A percentile compares a stretch with the other conserved stretches of the same genome.
Evolutionary conservation across 495 filamentous ascomycete genomes (phyloP).

Genomic region (Tuber aestivum): DNA sequence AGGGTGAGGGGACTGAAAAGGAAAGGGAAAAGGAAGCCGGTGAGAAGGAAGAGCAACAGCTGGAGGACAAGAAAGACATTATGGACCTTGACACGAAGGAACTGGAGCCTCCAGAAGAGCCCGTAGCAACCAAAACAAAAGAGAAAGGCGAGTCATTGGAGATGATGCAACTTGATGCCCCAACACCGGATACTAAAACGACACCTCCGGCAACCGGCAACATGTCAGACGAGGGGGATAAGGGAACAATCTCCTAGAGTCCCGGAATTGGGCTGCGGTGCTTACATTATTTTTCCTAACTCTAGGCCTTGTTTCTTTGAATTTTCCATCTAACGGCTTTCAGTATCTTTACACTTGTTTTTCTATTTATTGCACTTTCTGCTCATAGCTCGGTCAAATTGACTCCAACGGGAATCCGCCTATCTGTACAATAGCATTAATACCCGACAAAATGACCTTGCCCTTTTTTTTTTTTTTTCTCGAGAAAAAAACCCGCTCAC

Average conservation of each 20-base stretch:
- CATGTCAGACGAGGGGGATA: neutral
- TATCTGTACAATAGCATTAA: neutral
- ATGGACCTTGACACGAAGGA: conserved; percentile 14
- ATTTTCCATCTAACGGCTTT: neutral
- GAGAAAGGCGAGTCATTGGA: neutral
- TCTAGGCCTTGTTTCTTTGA: neutral
- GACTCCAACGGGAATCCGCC: neutral
- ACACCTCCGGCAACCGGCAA: neutral
- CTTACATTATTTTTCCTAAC: neutral
- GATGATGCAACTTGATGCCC: neutral
- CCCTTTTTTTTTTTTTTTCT: neutral
- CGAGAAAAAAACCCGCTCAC: neutral
- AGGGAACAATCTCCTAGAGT: neutral
- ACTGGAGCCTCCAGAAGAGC: neutral
- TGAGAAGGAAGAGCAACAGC: conserved; percentile 1
- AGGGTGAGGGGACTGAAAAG: neutral
- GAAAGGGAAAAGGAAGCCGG: neutral
- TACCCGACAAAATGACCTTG: neutral
- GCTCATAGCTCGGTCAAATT: conserved; percentile 1
- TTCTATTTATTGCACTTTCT: neutral
- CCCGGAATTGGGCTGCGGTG: neutral
- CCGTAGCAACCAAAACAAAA: neutral
- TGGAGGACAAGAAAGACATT: conserved; percentile 21
- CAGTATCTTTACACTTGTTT: neutral
- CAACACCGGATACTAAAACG: neutral